Evolutionary conservation across 139 green algal genomes (phyloP), one percentile per base, ranked within the genome.

Genomic region (Edaphochlamys debaryana): DNA sequence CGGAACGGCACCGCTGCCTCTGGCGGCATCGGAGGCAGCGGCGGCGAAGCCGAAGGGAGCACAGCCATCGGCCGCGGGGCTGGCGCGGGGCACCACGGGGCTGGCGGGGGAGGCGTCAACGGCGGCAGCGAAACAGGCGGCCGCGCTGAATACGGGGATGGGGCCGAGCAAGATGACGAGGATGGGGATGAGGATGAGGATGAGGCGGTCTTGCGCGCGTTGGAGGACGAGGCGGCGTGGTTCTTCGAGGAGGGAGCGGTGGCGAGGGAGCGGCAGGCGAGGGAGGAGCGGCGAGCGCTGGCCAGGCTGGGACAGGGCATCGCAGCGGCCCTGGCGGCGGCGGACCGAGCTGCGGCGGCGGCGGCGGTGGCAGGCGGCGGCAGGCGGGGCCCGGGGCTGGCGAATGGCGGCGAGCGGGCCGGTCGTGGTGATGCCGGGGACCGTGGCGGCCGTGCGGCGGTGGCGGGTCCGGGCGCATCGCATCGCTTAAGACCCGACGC

Each of bases 191-290:
- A 27, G n/a, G 41, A 41, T 4, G 27, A 45, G 38, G 38, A 36
- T 5, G 64, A 45, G 64, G 75, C 70, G 62, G 42, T 2, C 5
- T n/a, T 81, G 60, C 36, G 23, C 23, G 76, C 42, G 19, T 11
- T 82, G 6, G 76, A 82, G 41, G 42, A 64, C 25, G 42, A 82
- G 63, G 76, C 37, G 4, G 20, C 42, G 23, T 82, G 76, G 76
- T 82, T 82, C 63, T 82, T 82, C 32, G 64, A 37, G 4, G 76
- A 64, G 23, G 76, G 42, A 11, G 76, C 66, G 63, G 62, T 82
- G 42, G 5, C 37, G 45, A 63, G 62, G 76, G 76, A 73, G 63
- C 42, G 76, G n/a, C 56, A 37, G 76, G 76, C 63, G 25, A n/a
- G 76, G 34, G 62, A 32, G 32, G 56, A 82, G 76, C 41, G 41